Evolutionary conservation across 2,329 filamentous ascomycete species (phyloP).

Genomic region (Phyllachora maydis): DNA sequence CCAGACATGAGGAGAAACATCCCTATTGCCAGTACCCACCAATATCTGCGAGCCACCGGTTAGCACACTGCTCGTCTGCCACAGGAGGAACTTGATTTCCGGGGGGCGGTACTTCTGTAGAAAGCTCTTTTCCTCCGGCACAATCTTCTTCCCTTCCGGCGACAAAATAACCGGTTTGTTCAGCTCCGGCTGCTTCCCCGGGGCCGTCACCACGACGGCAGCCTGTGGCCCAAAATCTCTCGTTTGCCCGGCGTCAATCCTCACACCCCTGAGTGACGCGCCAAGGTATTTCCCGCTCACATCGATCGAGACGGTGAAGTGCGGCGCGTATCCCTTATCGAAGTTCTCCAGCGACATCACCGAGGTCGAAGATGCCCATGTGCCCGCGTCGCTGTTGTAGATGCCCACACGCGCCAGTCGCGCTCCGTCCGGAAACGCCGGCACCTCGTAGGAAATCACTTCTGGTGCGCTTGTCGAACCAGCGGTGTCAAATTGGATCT

Average conservation of each 20-base stretch:
- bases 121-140: conserved; percentile 37
- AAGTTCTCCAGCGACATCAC: conserved; percentile 36
- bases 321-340: conserved; percentile 36
- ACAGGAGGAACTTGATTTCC: not conserved
- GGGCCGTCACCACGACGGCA: conserved; percentile 21
- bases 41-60: conserved; percentile 36
- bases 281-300: conserved; percentile 15
- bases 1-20: conserved; percentile 30
- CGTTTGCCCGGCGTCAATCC: conserved; percentile 41
- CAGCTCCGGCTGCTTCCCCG: conserved; percentile 34
- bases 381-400: conserved; percentile 23
- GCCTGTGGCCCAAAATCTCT: conserved; percentile 44
- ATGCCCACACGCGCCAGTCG: conserved; percentile 35
- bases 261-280: conserved; percentile 30
- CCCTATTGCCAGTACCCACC: conserved; percentile 39
- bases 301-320: conserved; percentile 30
- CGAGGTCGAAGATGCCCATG: conserved; percentile 33
- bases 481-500: conserved; percentile 31
- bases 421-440: conserved; percentile 23
- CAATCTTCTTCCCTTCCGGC: conserved; percentile 36
- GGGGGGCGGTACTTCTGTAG: conserved; percentile 34
- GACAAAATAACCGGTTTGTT: conserved; percentile 43
- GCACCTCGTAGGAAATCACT: conserved; percentile 32
- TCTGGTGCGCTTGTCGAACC: conserved; percentile 19
- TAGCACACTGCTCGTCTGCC: conserved; percentile 9